Conservation (phyloP, 2,329 filamentous ascomycete species). For the Scortechinia acanthostroma region DNA sequence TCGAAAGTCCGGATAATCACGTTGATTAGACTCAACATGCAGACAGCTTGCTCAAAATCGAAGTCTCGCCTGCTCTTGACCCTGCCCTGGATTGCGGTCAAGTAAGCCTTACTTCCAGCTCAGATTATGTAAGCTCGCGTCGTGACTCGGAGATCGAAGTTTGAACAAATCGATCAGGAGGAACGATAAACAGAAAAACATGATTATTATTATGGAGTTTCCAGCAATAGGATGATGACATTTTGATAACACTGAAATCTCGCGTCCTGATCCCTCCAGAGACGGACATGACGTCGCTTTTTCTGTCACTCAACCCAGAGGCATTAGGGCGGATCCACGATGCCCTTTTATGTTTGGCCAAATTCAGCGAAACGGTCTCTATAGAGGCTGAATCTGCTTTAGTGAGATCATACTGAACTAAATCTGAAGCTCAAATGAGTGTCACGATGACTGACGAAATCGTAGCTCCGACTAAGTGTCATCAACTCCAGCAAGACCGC, state of each 20-base stretch:
- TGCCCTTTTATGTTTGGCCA: constrained; percentile 48
- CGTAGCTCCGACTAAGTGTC: constrained; percentile 48
- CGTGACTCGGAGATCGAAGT: not conserved
- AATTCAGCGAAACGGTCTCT: constrained; percentile 55
- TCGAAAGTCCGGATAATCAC: too few relatives aligned
- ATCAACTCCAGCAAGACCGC: constrained; percentile 58
- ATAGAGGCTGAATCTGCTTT: constrained; percentile 51
- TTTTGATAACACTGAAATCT: too few relatives aligned
- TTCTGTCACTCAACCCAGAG: constrained; percentile 42
- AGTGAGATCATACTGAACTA: constrained; percentile 24
- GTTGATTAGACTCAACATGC: too few relatives aligned
- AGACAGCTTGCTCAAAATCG: too few relatives aligned
- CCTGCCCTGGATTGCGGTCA: too few relatives aligned
- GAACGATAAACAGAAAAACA: not conserved
- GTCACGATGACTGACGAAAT: not conserved
- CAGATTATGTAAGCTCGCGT: not conserved
- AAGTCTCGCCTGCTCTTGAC: too few relatives aligned
- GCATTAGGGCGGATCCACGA: constrained; percentile 49
- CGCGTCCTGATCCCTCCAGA: too few relatives aligned
- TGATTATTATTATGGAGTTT: too few relatives aligned
- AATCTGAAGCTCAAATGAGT: constrained; percentile 2
- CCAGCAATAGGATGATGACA: too few relatives aligned
- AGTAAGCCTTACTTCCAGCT: not conserved
- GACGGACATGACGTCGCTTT: not conserved
- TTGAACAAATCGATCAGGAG: not conserved